A percentile compares a stretch with the other conserved stretches of the same genome.
Conservation (phyloP, 495 filamentous ascomycete genomes). For the Hyaloscypha variabilis region DNA sequence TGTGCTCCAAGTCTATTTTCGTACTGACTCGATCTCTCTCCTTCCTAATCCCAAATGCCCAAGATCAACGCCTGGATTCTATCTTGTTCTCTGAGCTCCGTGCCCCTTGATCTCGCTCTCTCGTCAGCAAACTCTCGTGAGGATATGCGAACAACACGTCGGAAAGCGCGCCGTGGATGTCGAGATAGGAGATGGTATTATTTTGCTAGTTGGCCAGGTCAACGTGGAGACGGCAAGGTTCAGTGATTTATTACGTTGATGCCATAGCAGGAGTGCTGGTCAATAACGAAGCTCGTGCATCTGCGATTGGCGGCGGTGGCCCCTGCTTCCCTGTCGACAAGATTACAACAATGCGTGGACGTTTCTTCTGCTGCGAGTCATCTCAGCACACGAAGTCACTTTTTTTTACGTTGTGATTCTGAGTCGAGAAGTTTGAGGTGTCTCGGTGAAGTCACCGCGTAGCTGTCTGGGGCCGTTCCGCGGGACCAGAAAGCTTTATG, state of each 20-base stretch:
- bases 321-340: conserved; percentile 13
- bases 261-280: conserved; percentile 24
- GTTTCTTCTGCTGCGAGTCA: not conserved
- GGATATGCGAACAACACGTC: conserved; percentile 10
- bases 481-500: not conserved
- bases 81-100: conserved; percentile 2
- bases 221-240: conserved; percentile 27
- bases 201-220: conserved; percentile 12
- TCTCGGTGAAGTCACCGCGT: not conserved
- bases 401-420: not conserved
- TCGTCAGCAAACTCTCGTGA: not conserved
- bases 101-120: not conserved
- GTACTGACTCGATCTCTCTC: not conserved
- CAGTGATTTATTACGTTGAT: conserved; percentile 20
- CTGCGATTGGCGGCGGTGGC: conserved; percentile 29
- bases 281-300: conserved; percentile 22
- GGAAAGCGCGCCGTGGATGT: conserved; percentile 22
- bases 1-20: conserved; percentile 9
- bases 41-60: not conserved
- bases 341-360: conserved; percentile 21
- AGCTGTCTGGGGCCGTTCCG: not conserved
- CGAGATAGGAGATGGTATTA: conserved; percentile 11
- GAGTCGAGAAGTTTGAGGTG: not conserved
- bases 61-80: not conserved
- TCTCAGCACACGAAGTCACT: not conserved